A percentile compares a stretch with the other conserved stretches of the same genome.
These are phyloP conservation scores for Candida pseudocylindracea DNA, from an alignment of 1,139 yeast genomes.

Conservation along the genomic window DNA sequence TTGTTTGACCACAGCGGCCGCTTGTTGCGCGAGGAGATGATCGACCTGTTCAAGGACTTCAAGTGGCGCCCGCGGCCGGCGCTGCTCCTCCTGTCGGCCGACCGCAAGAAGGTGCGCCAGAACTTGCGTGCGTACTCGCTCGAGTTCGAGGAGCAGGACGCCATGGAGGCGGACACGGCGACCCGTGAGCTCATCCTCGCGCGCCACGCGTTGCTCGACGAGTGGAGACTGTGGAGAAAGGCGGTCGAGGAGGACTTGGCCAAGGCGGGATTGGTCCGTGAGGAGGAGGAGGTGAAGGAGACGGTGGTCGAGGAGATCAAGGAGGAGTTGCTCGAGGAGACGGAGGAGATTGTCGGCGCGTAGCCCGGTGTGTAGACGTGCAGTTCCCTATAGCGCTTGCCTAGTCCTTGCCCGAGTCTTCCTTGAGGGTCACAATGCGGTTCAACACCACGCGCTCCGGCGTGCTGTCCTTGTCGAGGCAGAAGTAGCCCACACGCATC, in stretches of 20 bases:
- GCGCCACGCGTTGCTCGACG: conserved; percentile 65
- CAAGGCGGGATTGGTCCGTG: conserved; percentile 14
- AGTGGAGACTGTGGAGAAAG: conserved; percentile 33
- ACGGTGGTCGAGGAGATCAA: conserved; percentile 49
- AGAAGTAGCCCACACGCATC: conserved; percentile 88
- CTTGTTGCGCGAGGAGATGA: conserved; percentile 46
- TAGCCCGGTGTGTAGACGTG: too few relatives aligned
- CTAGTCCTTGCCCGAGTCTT: conserved; percentile 5
- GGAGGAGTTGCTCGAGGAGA: conserved; percentile 53
- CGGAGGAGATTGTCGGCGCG: conserved; percentile 49
- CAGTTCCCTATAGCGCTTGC: too few relatives aligned
- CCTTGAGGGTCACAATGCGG: conserved; percentile 80
- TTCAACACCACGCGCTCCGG: conserved; percentile 44
- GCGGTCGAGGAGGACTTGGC: conserved; percentile 45
- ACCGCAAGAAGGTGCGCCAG: conserved; percentile 77
- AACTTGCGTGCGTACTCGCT: conserved; percentile 77
- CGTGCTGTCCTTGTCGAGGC: conserved; percentile 63
- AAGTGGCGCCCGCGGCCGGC: conserved; percentile 97
- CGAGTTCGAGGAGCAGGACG: conserved; percentile 87
- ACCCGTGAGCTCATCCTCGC: conserved; percentile 72
- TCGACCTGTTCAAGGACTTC: conserved; percentile 74
- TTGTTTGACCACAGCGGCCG: conserved; percentile 72
- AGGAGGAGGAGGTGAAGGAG: conserved; percentile 28
- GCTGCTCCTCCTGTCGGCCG: conserved; percentile 50
- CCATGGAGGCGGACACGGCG: conserved; percentile 91